A percentile compares a stretch with the other conserved stretches of the same genome.
phyloP scores from a whole-genome alignment of 306 rosid genomes.

The Biancaea sappan region DNA sequence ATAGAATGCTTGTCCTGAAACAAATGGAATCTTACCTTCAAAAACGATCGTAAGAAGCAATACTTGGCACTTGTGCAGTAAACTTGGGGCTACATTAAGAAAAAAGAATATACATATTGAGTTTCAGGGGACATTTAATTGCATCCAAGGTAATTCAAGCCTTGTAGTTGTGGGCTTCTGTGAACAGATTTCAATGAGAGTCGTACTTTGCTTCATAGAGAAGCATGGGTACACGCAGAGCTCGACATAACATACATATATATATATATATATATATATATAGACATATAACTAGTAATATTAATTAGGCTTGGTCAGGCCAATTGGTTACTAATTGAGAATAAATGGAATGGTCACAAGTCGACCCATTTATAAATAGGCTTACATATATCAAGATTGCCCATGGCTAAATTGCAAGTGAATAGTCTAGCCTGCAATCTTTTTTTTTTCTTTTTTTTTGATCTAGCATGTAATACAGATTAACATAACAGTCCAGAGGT shows the following conservation, averaged over 20 bases:
- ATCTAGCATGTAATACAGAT: no score
- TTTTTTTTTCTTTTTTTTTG: no score
- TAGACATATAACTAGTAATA: no score
- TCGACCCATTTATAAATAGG: no score
- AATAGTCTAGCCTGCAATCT: no score
- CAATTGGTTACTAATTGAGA: no score
- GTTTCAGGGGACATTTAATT: background rate
- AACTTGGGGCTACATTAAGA: background rate
- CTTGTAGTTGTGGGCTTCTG: background rate
- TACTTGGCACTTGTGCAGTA: background rate
- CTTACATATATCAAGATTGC: no score
- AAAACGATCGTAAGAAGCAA: constrained; percentile 24
- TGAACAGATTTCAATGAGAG: background rate
- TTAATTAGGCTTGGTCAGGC: no score
- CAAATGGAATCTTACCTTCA: background rate
- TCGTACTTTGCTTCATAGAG: constrained; percentile 14
- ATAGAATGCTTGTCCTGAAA: background rate
- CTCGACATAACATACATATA: background rate
- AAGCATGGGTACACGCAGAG: background rate
- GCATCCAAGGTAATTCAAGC: background rate
- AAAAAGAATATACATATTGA: background rate
- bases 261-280: background rate
- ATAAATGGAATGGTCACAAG: no score
- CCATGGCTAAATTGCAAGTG: no score
- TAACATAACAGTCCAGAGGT: no score